A percentile compares a stretch with the other conserved stretches of the same genome.
phyloP scores from a whole-genome alignment of 352 stramenopile genomes.

The Phytophthora pinifolia region DNA sequence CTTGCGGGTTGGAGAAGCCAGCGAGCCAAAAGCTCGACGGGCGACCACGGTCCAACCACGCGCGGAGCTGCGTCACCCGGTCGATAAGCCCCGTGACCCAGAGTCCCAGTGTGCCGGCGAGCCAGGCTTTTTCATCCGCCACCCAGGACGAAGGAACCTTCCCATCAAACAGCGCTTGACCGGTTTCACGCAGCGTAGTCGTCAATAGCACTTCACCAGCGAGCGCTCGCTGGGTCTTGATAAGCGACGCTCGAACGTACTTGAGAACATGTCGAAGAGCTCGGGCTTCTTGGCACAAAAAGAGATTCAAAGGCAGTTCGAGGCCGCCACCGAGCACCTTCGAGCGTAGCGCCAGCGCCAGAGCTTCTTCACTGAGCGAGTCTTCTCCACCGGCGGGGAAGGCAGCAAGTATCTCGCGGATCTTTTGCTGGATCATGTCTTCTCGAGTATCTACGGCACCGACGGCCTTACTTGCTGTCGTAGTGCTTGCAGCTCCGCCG shows the following conservation, averaged over 20 bases:
- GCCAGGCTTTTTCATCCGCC: slow-evolving; percentile 73
- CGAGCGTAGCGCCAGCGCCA: slow-evolving; percentile 35
- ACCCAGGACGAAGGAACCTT: slow-evolving; percentile 64
- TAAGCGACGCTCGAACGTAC: slow-evolving; percentile 53
- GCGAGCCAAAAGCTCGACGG: slow-evolving; percentile 76
- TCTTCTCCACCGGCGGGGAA: slow-evolving; percentile 55
- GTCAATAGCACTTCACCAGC: slow-evolving; percentile 66
- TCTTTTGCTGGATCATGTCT: slow-evolving; percentile 62
- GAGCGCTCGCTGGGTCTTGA: slow-evolving; percentile 57
- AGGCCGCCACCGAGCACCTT: slow-evolving; percentile 59
- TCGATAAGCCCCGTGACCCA: slow-evolving; percentile 72
- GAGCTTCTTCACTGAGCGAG: slow-evolving; percentile 34
- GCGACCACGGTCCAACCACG: slow-evolving; percentile 63
- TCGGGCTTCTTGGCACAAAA: slow-evolving; percentile 74
- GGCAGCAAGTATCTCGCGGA: slow-evolving; percentile 47
- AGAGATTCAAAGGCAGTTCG: slow-evolving; percentile 77
- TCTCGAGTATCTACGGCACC: slow-evolving; percentile 47
- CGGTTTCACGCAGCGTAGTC: slow-evolving; percentile 44
- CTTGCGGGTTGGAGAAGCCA: slow-evolving; percentile 75
- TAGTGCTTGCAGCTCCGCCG: slow-evolving; percentile 3
- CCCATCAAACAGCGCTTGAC: slow-evolving; percentile 72
- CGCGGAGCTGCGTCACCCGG: slow-evolving; percentile 53
- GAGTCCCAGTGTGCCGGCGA: slow-evolving; percentile 57
- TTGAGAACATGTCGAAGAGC: slow-evolving; percentile 57
- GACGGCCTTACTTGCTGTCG: slow-evolving; percentile 13